Evolutionary conservation across 352 stramenopile genomes (phyloP), one percentile per base, ranked within the genome.

Genomic region (Pythium insidiosum): DNA sequence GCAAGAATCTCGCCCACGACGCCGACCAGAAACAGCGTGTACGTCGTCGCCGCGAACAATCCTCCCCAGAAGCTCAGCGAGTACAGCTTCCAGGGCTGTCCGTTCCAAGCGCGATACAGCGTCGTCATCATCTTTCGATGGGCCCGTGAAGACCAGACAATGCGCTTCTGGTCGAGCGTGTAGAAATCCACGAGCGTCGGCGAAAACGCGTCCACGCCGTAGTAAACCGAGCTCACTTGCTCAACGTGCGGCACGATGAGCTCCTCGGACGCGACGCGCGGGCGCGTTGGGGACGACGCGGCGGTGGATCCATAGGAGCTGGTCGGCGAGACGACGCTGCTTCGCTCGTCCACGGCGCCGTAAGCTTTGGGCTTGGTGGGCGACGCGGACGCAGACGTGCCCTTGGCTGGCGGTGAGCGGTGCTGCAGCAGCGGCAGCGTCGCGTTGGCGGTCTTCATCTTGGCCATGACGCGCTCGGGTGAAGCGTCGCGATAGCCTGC

Each of bases 111-210:
- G 41, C 72, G 64, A 43, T 88, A 74, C 6, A 92, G 73, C 55
- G 79, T 92, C n/a, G 71, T 85, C 73, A 92, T 88, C 67, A 88
- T 89, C 59, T 92, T 92, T 63, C 79, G 79, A 59, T 92, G 79
- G 34, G 76, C 73, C 21, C 79, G 79, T 36, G 79, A 92, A 35
- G 74, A 88, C 79, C 79, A 92, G 50, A 92, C 73, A 46, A 92
- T 85, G 47, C 79, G 79, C 47, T 88, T 92, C 53, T 88, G 72
- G 60, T 88, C 79, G 30, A 71, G 34, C 36, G 79, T 89, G 76
- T 88, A 88, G 41, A 92, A 88, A 46, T 92, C 79, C 29, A 92
- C 75, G 47, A 92, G 72, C 48, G 79, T 92, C 7, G 76, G 79
- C 18, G 76, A 92, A 59, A 92, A 92, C 43, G 75, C 66, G 57